Evolutionary conservation across 495 filamentous ascomycete genomes (phyloP).

Genomic region (Daldinia bambusicola): DNA sequence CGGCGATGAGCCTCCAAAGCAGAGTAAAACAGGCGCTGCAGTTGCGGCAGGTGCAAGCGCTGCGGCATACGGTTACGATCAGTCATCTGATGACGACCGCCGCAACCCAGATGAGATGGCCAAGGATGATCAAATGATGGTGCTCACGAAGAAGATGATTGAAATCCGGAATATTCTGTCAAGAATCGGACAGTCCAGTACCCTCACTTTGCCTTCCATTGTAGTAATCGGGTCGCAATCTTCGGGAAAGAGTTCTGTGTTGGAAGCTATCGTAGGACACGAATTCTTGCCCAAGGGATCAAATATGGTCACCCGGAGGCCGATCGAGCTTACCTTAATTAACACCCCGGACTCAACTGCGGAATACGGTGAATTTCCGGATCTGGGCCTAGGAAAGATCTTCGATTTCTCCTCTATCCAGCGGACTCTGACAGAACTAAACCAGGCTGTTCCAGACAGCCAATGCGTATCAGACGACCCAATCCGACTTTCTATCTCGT

Average conservation of each 20-base stretch:
- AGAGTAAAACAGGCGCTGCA: slow-evolving; percentile 68
- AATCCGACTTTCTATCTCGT: slow-evolving; percentile 94
- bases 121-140: slow-evolving; percentile 99
- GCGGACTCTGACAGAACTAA: slow-evolving; percentile 92
- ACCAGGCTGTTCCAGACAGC: slow-evolving; percentile 86
- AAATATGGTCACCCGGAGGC: slow-evolving; percentile 97
- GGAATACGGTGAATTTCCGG: slow-evolving; percentile 97
- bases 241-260: slow-evolving; percentile 95
- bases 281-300: slow-evolving; percentile 97
- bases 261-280: slow-evolving; percentile 97
- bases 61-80: slow-evolving; percentile 80
- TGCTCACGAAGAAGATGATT: slow-evolving; percentile 99
- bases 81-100: slow-evolving; percentile 73
- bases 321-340: slow-evolving; percentile 95
- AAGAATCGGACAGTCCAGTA: slow-evolving; percentile 87
- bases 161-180: slow-evolving; percentile 94
- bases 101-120: slow-evolving; percentile 69
- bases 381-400: slow-evolving; percentile 87
- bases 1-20: slow-evolving; percentile 63
- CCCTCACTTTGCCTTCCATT: slow-evolving; percentile 90
- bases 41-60: slow-evolving; percentile 70
- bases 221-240: slow-evolving; percentile 99
- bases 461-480: slow-evolving; percentile 97
- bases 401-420: slow-evolving; percentile 95
- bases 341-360: slow-evolving; percentile 91